Base-by-base conservation (phyloP, 495 filamentous ascomycete genomes). In the Niebla homalea region DNA sequence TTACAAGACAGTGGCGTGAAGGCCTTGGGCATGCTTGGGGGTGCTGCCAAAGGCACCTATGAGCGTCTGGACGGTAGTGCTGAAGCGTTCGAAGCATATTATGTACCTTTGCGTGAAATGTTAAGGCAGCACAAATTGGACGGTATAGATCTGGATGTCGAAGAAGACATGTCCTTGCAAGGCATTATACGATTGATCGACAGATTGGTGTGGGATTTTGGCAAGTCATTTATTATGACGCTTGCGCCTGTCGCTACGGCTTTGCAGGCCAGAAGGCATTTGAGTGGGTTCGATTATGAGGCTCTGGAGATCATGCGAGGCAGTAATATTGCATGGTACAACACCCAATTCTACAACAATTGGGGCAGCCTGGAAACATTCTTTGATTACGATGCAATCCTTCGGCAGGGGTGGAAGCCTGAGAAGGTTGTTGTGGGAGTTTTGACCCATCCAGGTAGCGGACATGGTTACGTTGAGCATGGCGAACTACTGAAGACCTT, bases 141-240 rank as follows among this genome's bases (percentile, higher is more conserved):
- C 23, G 87, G 87, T 0, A 56, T 94, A 6, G 87, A 94, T 59
- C 72, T 94, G 15, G 87, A 94, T 57, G 85, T 93, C 36, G 87
- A 94, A 61, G 84, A 93, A 63, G 43, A 57, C 3, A 89, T 89
- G 79, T 80, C 79, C 14, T 69, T 87, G 14, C 41, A 39, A 1
- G 85, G 84, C n/a, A 69, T 89, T 39, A 70, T 80, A 18, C 72
- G 84, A 7, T 68, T 94, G 12, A 81, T 94, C 38, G 74, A 82
- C 53, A 71, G 80, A 7, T 72, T 94, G 37, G 79, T 83, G 41
- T 64, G 61, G 4, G 87, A 94, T 59, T 78, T 90, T 50, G 84
- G 85, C 0, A 62, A 73, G 0, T 60, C 51, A 14, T 94, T 92
- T 54, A 69, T 87, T 54, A 78, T 94, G 56, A 87, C 84, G 0